Percentiles rank a stretch among this genome's conserved stretches.
phyloP scores from a whole-genome alignment of 176 grass and related monocot species.

The Oryza meridionalis region DNA sequence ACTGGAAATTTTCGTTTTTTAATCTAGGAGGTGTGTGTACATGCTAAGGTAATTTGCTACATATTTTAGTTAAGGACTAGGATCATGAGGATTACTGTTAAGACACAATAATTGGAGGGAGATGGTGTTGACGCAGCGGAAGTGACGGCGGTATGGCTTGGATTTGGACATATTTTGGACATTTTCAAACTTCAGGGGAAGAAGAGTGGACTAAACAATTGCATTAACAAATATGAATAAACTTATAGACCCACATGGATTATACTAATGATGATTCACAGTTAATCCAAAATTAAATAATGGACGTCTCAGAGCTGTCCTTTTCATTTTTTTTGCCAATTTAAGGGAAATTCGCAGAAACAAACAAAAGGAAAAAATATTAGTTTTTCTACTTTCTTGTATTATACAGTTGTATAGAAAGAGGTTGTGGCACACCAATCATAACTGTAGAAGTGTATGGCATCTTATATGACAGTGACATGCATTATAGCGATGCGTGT shows the following conservation, averaged over 20 bases:
- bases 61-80: neutral
- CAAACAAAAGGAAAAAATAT: neutral
- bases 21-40: neutral
- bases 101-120: neutral
- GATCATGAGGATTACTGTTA: neutral
- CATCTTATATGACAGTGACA: constrained; percentile 31
- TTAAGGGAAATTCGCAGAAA: neutral
- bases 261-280: neutral
- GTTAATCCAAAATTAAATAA: neutral
- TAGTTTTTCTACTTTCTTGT: neutral
- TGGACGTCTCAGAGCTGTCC: neutral
- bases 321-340: neutral
- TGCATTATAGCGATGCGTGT: constrained; percentile 17
- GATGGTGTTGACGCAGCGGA: constrained; percentile 37
- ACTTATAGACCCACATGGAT: neutral
- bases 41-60: neutral
- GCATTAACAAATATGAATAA: neutral
- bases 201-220: neutral
- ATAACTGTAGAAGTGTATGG: neutral
- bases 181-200: constrained; percentile 15
- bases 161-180: constrained; percentile 17
- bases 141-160: constrained; percentile 20
- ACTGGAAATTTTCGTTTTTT: neutral
- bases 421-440: constrained; percentile 21
- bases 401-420: constrained; percentile 13